phyloP scores from a whole-genome alignment of 768 basidiomycete species.

The Basidioascus undulatus region DNA sequence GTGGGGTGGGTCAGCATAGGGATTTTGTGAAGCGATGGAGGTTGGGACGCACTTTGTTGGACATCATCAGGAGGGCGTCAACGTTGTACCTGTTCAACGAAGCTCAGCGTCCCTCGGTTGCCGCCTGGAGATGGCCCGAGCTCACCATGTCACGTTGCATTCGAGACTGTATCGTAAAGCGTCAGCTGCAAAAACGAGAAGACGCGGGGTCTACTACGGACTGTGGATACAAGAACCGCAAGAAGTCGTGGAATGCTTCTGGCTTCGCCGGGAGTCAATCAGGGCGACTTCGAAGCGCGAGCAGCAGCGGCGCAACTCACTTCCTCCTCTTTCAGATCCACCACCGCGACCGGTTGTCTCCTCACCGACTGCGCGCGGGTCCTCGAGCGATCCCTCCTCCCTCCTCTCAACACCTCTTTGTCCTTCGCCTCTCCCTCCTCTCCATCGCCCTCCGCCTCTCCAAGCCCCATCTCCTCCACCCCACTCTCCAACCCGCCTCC shows the following conservation, averaged over 20 bases:
- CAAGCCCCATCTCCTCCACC: too few species aligned
- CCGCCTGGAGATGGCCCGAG: neutral
- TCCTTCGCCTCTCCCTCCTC: too few species aligned
- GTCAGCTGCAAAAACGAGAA: conserved; percentile 1
- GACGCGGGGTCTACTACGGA: conserved; percentile 20
- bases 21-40: neutral
- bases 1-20: neutral
- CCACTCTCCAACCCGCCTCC: too few species aligned
- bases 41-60: conserved; percentile 12
- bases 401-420: too few species aligned
- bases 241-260: conserved; percentile 70
- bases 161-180: conserved; percentile 30
- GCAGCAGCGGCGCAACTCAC: conserved; percentile 19
- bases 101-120: neutral
- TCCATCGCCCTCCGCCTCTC: too few species aligned
- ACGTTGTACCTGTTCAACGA: conserved; percentile 37
- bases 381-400: too few species aligned
- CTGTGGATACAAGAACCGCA: conserved; percentile 86
- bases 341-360: too few species aligned
- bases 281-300: neutral
- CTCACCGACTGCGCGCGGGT: too few species aligned
- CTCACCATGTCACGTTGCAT: conserved; percentile 70
- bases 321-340: conserved; percentile 73
- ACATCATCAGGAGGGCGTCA: conserved; percentile 31
- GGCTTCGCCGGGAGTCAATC: conserved; percentile 24